These are phyloP conservation scores for Tuber calosporum DNA, from an alignment of 495 filamentous ascomycete species.

Conservation along the genomic window DNA sequence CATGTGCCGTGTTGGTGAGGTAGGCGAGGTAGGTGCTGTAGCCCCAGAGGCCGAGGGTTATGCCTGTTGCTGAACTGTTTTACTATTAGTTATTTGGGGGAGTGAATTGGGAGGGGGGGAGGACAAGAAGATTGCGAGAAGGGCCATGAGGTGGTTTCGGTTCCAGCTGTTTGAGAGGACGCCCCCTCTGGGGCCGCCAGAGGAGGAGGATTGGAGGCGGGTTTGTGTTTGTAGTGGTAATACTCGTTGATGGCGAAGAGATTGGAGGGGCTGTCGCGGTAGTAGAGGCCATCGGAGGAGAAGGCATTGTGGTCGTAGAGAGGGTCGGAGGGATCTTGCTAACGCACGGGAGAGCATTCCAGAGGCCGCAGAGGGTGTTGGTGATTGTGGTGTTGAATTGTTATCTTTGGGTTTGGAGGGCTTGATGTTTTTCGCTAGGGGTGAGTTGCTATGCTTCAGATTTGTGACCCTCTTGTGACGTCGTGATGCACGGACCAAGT, in stretches of 20 bases:
- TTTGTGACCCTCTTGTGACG: not conserved
- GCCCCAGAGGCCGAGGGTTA: conserved; percentile 15
- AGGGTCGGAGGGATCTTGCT: not conserved
- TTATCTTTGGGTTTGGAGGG: not conserved
- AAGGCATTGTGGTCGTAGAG: not conserved
- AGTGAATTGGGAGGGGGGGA: not conserved
- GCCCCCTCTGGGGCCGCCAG: not conserved
- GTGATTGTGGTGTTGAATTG: not conserved
- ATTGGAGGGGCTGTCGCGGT: not conserved
- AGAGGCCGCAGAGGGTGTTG: not conserved
- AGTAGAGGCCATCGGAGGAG: not conserved
- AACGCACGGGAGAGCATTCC: not conserved
- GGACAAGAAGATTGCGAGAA: conserved; percentile 20
- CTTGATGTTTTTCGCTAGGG: not conserved
- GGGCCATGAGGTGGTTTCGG: conserved; percentile 15
- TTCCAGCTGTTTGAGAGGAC: conserved; percentile 3
- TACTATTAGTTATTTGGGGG: not conserved
- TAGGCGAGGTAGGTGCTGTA: conserved; percentile 29
- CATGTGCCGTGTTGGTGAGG: conserved; percentile 51
- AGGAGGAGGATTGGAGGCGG: conserved; percentile 1
- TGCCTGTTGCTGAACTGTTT: conserved; percentile 18
- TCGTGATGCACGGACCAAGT: not conserved
- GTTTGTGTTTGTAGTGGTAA: not conserved
- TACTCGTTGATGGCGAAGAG: not conserved
- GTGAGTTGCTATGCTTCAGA: not conserved